These are phyloP conservation scores for cucumber (Cucumis sativus) DNA, from an alignment of 306 rosid species.

Conservation along the genomic window Cucumber_9930_V3 NC_026657.2:31249001-31249500, in stretches of 20 bases:
- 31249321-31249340: conserved; percentile 30
- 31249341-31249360: background rate
- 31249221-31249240: conserved; percentile 85
- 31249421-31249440: background rate
- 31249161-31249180: conserved; percentile 75
- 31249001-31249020: too few relatives aligned
- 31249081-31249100: background rate
- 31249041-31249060: too few relatives aligned
- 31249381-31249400: background rate
- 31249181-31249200: conserved; percentile 62
- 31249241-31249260: conserved; percentile 77
- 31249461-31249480: conserved; percentile 14
- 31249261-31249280: conserved; percentile 75
- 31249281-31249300: conserved; percentile 22
- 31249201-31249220: conserved; percentile 63
- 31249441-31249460: background rate
- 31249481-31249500: conserved; percentile 33
- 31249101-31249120: conserved; percentile 47
- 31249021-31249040: too few relatives aligned
- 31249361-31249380: background rate
- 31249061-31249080: too few relatives aligned
- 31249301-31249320: conserved; percentile 26
- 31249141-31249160: conserved; percentile 90
- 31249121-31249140: conserved; percentile 78
- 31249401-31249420: conserved; percentile 25